Percentiles rank a stretch among this genome's conserved stretches.
Evolutionary conservation across 495 filamentous ascomycete species (phyloP).

Genomic region (Lasiosphaeria ovina): DNA sequence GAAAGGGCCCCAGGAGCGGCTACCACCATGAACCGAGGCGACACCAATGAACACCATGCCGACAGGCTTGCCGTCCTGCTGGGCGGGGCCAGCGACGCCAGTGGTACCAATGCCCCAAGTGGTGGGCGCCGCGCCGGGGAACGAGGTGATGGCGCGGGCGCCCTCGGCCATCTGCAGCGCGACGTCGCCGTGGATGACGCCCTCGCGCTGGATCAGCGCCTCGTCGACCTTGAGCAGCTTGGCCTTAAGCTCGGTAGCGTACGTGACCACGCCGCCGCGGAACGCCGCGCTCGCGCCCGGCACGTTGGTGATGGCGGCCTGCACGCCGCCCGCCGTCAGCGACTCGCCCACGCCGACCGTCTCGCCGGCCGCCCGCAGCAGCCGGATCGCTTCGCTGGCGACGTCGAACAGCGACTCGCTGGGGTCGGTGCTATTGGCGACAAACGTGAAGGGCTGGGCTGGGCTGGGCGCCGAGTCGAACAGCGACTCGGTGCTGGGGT

Average conservation of each 20-base stretch:
- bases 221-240: conserved; percentile 23
- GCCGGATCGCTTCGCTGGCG: conserved; percentile 20
- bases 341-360: conserved; percentile 33
- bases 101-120: conserved; percentile 34
- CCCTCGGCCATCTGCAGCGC: conserved; percentile 2
- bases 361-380: conserved; percentile 17
- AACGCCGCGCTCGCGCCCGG: conserved; percentile 28
- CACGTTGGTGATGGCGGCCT: conserved; percentile 26
- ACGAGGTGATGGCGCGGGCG: too few relatives aligned
- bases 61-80: conserved; percentile 28
- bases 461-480: neutral
- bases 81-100: conserved; percentile 30
- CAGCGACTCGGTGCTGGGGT: neutral
- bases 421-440: neutral
- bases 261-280: conserved; percentile 33
- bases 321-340: conserved; percentile 29
- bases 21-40: conserved; percentile 11
- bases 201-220: conserved; percentile 29
- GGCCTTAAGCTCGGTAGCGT: conserved; percentile 31
- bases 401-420: conserved; percentile 20
- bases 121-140: conserved; percentile 14
- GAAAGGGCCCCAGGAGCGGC: conserved; percentile 25
- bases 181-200: conserved; percentile 32
- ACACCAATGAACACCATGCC: conserved; percentile 31
- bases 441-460: neutral